phyloP scores from a whole-genome alignment of 2,329 filamentous ascomycete species.

The Chaetothyriales sp. region DNA sequence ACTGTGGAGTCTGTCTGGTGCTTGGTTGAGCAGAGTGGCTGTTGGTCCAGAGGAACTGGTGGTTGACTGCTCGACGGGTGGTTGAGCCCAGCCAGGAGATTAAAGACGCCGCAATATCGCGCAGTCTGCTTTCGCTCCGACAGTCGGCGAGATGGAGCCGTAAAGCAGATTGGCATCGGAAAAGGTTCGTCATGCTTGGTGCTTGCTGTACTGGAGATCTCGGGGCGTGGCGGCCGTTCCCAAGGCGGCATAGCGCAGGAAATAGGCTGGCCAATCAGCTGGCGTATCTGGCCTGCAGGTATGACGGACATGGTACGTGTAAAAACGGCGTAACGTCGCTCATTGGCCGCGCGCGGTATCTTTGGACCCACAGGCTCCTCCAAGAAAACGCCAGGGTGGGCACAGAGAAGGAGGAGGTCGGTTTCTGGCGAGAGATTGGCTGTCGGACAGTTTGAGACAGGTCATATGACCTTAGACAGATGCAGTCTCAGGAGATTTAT shows the following conservation, averaged over 20 bases:
- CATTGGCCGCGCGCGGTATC: slow-evolving; percentile 7
- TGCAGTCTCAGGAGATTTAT: slow-evolving; percentile 9
- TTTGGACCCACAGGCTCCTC: slow-evolving; percentile 11
- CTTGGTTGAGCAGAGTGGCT: too few species aligned
- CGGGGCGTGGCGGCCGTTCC: not conserved
- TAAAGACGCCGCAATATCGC: too few species aligned
- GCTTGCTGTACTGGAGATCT: not conserved
- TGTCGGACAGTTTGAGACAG: not conserved
- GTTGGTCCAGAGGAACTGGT: too few species aligned
- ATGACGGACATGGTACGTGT: slow-evolving; percentile 9
- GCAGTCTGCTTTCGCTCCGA: too few species aligned
- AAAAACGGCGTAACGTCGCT: slow-evolving; percentile 9
- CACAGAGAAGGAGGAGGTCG: too few species aligned
- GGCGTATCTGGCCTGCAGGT: slow-evolving; percentile 4
- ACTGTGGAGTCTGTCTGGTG: not conserved
- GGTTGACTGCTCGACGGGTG: too few species aligned
- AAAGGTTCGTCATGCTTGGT: not conserved
- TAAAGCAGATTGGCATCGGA: not conserved
- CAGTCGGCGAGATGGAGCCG: too few species aligned
- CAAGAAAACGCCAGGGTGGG: not conserved
- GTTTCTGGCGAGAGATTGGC: slow-evolving; percentile 5
- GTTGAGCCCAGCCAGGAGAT: too few species aligned
- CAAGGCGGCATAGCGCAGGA: not conserved
- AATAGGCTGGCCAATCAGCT: slow-evolving; percentile 6
- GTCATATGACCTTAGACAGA: slow-evolving; percentile 16